Percentiles rank a stretch among this genome's conserved stretches.
Evolutionary conservation across 495 filamentous ascomycete genomes (phyloP).

Genomic region (Trichoderma asperelloides): DNA sequence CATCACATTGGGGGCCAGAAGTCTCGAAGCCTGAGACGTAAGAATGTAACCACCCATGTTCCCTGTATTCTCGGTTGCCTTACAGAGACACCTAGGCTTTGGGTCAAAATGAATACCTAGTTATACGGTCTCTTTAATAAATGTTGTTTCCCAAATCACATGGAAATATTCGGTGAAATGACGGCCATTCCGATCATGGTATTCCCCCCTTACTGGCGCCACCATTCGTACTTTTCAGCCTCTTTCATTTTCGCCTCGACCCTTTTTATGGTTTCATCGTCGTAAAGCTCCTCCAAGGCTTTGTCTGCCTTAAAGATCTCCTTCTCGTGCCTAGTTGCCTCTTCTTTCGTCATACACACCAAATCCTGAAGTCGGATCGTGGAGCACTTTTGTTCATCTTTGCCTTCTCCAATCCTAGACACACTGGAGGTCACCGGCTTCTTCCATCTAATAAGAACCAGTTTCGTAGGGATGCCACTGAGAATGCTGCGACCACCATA

Average conservation of each 20-base stretch:
- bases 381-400: conserved; percentile 62
- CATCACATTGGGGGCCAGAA: no score
- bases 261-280: conserved; percentile 47
- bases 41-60: no score
- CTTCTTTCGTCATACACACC: conserved; percentile 95
- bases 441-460: conserved; percentile 71
- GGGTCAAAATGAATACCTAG: no score
- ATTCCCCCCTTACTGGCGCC: conserved; percentile 13
- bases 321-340: conserved; percentile 70
- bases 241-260: conserved; percentile 41
- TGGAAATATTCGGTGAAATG: no score
- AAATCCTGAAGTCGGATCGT: conserved; percentile 59
- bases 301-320: conserved; percentile 66
- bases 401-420: conserved; percentile 42
- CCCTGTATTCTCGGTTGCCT: no score
- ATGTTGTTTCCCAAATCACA: no score
- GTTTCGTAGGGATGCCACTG: conserved; percentile 67
- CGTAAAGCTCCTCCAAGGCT: conserved; percentile 63
- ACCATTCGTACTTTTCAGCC: conserved; percentile 32
- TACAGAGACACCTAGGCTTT: no score
- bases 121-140: no score
- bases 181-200: not conserved
- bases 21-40: no score
- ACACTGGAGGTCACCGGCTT: conserved; percentile 35
- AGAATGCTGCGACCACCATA: conserved; percentile 76